Evolutionary conservation across 495 filamentous ascomycete species (phyloP).

Genomic region (Talaromyces proteolyticus): DNA sequence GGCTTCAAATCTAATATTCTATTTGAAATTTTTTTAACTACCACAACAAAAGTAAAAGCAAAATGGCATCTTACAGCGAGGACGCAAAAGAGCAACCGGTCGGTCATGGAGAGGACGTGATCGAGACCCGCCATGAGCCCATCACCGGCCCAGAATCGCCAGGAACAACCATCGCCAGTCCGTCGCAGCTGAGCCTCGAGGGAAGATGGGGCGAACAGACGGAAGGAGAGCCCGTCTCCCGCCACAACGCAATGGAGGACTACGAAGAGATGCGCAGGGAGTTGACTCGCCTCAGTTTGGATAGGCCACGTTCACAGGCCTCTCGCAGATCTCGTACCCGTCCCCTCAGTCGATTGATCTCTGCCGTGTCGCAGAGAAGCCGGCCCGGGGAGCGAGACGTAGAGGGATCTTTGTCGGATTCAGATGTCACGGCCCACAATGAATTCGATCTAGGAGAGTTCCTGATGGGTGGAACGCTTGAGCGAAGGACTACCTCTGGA

Average conservation of each 20-base stretch:
- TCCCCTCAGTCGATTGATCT: slow-evolving; percentile 1
- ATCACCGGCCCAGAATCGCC: slow-evolving; percentile 9
- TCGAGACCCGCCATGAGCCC: slow-evolving; percentile 5
- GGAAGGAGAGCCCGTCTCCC: slow-evolving; percentile 55
- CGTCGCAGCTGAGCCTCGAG: slow-evolving; percentile 22
- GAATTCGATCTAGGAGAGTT: slow-evolving; percentile 70
- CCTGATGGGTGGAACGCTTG: slow-evolving; percentile 73
- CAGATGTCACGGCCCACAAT: slow-evolving; percentile 40
- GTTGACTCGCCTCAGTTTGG: slow-evolving; percentile 53
- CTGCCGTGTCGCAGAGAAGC: slow-evolving; percentile 18
- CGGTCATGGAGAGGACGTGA: not conserved
- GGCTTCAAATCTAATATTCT: no score
- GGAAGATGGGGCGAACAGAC: slow-evolving; percentile 77
- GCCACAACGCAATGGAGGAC: slow-evolving; percentile 61
- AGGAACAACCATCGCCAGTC: slow-evolving; percentile 12
- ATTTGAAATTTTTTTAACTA: no score
- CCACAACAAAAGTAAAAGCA: no score
- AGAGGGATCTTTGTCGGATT: slow-evolving; percentile 28
- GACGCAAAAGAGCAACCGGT: slow-evolving; percentile 12
- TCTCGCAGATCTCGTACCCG: slow-evolving; percentile 10
- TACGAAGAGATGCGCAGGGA: slow-evolving; percentile 63
- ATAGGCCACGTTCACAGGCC: slow-evolving; percentile 31
- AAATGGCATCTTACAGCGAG: no score
- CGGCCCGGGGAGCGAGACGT: slow-evolving; percentile 25
- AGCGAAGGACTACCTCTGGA: slow-evolving; percentile 61